A percentile compares a stretch with the other conserved stretches of the same genome.
Conservation (phyloP, 106 monocot species). For the Hemerocallis citrina region DNA sequence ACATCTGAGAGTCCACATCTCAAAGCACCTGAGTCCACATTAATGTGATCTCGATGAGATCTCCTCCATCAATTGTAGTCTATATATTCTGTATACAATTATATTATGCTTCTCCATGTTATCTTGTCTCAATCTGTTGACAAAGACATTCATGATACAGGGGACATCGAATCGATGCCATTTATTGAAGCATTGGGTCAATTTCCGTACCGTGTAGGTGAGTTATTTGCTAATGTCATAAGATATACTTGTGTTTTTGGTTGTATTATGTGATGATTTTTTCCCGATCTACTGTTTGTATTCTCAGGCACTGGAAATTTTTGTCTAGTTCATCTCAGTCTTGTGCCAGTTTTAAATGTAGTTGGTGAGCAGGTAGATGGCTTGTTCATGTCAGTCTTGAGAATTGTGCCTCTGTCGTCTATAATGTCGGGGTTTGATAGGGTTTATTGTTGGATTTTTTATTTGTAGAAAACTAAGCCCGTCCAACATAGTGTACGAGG, state of each 20-base stretch:
- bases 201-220: conserved; percentile 40
- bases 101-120: too few relatives aligned
- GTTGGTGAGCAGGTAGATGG: conserved; percentile 32
- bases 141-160: conserved; percentile 27
- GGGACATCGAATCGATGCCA: conserved; percentile 89
- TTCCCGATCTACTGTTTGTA: not conserved
- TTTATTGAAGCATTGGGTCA: conserved; percentile 79
- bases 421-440: not conserved
- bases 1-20: too few relatives aligned
- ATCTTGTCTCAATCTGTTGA: too few relatives aligned
- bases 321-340: conserved; percentile 41
- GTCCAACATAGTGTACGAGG: conserved; percentile 62
- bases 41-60: too few relatives aligned
- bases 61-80: too few relatives aligned
- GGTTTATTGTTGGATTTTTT: conserved; percentile 6
- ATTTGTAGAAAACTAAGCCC: conserved; percentile 66
- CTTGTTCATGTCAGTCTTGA: not conserved
- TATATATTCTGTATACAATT: too few relatives aligned
- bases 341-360: conserved; percentile 34
- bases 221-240: conserved; percentile 4
- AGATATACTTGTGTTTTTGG: not conserved
- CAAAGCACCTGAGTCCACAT: too few relatives aligned
- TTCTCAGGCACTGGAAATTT: conserved; percentile 30
- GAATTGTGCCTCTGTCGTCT: not conserved
- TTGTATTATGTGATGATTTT: not conserved